Evolutionary conservation across 108 stramenopile genomes (phyloP).

Genomic region (Chaetoceros tenuissimus): DNA sequence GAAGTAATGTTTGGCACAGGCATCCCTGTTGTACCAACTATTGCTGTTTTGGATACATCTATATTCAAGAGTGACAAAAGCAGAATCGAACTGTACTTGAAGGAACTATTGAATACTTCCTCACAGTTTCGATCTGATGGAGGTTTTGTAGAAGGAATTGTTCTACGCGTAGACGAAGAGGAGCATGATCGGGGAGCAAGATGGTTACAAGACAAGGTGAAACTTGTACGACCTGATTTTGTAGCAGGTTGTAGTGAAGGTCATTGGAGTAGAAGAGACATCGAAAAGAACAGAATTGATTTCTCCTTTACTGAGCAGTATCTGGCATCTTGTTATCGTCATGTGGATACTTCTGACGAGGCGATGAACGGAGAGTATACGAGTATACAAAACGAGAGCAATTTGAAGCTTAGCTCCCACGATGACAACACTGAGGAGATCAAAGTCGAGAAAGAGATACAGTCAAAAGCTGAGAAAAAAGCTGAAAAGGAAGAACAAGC

Average conservation of each 20-base stretch:
- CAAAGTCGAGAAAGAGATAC: too few relatives aligned
- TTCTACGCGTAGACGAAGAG: constrained; percentile 27
- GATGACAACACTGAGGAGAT: too few relatives aligned
- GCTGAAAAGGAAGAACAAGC: too few relatives aligned
- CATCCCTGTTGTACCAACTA: constrained; percentile 15
- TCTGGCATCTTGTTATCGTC: constrained; percentile 5
- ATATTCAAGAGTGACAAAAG: too few relatives aligned
- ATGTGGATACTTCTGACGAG: too few relatives aligned
- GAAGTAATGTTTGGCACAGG: constrained; percentile 1
- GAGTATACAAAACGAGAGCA: too few relatives aligned
- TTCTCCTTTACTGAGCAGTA: constrained; percentile 6
- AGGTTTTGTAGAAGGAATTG: constrained; percentile 29
- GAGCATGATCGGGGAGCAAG: background rate
- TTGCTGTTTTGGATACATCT: too few relatives aligned
- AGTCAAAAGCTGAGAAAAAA: too few relatives aligned
- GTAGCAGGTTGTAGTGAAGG: constrained; percentile 13
- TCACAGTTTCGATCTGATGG: constrained; percentile 19
- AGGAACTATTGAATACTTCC: constrained; percentile 8
- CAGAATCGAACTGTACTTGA: too few relatives aligned
- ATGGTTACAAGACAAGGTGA: constrained; percentile 13
- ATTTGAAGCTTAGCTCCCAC: too few relatives aligned
- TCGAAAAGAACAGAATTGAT: constrained; percentile 23
- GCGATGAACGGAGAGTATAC: too few relatives aligned
- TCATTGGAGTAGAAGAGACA: constrained; percentile 17
- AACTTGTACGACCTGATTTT: constrained; percentile 32